A percentile compares a stretch with the other conserved stretches of the same genome.
These are phyloP conservation scores for Scedosporium apiospermum DNA, from an alignment of 2,329 filamentous ascomycete species.

Conservation along the genomic window DNA sequence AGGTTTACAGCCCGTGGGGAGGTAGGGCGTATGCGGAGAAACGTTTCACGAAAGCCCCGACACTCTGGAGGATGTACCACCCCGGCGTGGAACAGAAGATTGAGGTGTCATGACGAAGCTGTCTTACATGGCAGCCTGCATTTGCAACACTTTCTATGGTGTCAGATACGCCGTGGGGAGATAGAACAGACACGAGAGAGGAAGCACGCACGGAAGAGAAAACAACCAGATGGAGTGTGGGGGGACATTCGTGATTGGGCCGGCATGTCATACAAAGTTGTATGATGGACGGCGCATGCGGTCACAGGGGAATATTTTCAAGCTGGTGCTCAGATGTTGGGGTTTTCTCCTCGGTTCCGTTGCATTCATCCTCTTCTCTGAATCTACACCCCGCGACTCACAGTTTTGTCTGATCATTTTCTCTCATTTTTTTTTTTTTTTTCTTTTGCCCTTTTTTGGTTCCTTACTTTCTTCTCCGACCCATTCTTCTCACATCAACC, in stretches of 20 bases:
- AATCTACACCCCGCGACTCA: neutral
- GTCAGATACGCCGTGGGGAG: neutral
- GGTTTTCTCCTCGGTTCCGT: neutral
- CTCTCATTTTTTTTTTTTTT: neutral
- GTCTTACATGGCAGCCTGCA: neutral
- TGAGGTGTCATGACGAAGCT: neutral
- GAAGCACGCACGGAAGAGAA: neutral
- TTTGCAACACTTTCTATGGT: neutral
- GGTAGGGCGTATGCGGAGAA: neutral
- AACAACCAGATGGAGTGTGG: neutral
- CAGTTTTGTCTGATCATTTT: neutral
- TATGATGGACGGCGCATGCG: slow-evolving; percentile 5
- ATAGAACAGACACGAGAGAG: neutral
- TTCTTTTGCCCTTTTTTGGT: neutral
- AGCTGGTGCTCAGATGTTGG: neutral
- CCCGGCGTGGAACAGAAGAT: neutral
- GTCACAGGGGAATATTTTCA: neutral
- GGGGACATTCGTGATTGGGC: neutral
- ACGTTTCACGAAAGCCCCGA: neutral
- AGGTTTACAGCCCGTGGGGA: neutral
- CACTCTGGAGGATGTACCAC: neutral
- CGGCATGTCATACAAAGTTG: slow-evolving; percentile 1
- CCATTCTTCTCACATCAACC: neutral
- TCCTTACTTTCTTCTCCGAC: neutral
- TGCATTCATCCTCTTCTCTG: neutral